Evolutionary conservation across 257 asterid species (phyloP).

Genomic region (Knoxia roxburghii): DNA sequence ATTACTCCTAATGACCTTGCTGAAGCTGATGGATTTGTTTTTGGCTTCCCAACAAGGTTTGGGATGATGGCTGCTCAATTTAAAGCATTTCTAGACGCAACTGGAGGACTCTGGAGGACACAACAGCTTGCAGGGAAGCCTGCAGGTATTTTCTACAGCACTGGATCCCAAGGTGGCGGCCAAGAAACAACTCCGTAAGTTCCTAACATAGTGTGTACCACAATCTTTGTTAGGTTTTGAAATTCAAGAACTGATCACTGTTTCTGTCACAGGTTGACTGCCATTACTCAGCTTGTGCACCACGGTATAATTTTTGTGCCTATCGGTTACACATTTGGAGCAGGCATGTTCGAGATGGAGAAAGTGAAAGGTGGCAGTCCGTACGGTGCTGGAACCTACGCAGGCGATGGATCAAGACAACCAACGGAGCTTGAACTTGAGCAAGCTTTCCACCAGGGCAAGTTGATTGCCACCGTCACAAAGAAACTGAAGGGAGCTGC

Average conservation of each 20-base stretch:
- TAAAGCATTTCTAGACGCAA: conserved; percentile 79
- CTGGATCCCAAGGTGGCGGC: conserved; percentile 87
- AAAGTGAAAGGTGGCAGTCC: conserved; percentile 89
- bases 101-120: conserved; percentile 83
- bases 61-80: conserved; percentile 91
- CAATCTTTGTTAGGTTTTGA: not conserved
- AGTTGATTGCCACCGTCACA: conserved; percentile 24
- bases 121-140: conserved; percentile 84
- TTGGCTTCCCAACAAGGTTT: conserved; percentile 79
- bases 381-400: conserved; percentile 77
- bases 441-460: conserved; percentile 41
- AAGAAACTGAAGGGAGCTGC: conserved; percentile 37
- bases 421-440: conserved; percentile 36
- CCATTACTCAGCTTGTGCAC: conserved; percentile 70
- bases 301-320: conserved; percentile 80
- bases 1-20: conserved; percentile 57
- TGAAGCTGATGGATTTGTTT: conserved; percentile 70
- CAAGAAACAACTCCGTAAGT: conserved; percentile 79
- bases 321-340: conserved; percentile 69
- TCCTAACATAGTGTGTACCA: not conserved
- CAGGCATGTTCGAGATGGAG: conserved; percentile 78
- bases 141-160: conserved; percentile 83
- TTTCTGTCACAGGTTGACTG: conserved; percentile 49
- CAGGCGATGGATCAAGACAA: conserved; percentile 60
- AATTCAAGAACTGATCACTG: not conserved